These are phyloP conservation scores for Fusarium citri DNA, from an alignment of 2,329 filamentous ascomycete genomes.

Conservation along the genomic window DNA sequence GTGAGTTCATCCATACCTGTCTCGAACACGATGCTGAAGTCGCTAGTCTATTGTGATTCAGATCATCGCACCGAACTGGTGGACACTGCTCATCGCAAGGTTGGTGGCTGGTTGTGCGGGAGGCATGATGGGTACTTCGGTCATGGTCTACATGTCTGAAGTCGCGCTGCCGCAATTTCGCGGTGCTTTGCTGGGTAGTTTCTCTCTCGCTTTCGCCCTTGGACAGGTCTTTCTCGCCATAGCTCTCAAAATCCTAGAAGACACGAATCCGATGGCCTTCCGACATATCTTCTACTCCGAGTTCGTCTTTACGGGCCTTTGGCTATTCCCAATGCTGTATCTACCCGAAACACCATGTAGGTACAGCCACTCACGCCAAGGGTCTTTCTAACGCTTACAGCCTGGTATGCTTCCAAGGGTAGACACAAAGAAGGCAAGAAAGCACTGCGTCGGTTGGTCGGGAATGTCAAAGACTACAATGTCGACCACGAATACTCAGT, in stretches of 20 bases:
- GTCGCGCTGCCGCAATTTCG: neutral
- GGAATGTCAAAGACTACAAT: neutral
- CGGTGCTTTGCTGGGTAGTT: neutral
- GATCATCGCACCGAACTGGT: neutral
- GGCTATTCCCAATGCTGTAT: neutral
- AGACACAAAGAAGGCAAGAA: neutral
- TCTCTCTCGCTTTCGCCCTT: neutral
- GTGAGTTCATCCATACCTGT: neutral
- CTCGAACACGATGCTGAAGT: neutral
- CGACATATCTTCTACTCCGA: neutral
- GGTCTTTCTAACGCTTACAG: rapidly evolving
- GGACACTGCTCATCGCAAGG: neutral
- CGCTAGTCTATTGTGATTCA: neutral
- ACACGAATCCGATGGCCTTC: neutral
- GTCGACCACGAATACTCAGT: neutral
- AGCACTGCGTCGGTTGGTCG: neutral
- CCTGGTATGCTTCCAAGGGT: neutral
- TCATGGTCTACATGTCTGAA: neutral
- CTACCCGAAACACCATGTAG: neutral
- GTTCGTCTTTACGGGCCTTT: neutral
- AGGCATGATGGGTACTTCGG: neutral
- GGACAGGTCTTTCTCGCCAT: neutral
- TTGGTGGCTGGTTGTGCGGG: neutral
- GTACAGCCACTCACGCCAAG: rapidly evolving
- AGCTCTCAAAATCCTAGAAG: neutral